Base-by-base conservation (phyloP, 306 rosid species). In the Oemleria cerasiformis region DNA sequence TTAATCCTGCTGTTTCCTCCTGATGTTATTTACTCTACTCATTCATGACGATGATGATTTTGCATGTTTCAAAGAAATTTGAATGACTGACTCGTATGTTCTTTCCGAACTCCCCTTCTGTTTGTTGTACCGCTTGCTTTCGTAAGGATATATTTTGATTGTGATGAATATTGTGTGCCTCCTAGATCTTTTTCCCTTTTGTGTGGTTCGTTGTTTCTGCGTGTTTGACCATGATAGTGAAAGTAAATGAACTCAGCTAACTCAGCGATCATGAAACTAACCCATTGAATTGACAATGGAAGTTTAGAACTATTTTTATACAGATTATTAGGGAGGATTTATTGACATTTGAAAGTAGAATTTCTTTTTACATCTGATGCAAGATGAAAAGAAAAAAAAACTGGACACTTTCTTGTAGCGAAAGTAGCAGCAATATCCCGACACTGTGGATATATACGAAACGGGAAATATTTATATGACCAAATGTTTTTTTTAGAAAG, bases 351-450 rank as follows among this genome's bases (percentile, higher is more conserved):
- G 64, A 39, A 61, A 53, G 23, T 53, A 7, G 58, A 53, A 19
- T 25, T 54, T 41, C 63, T 51, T n/a, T 23, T 56, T 56, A 56
- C 65, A 70, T 42, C 48, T 53, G 39, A 70, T 70, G 11, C 65
- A 57, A 34, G 21, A 68, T 65, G 34, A 54, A 49, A 8, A 44
- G 49, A 44, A 13, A 50, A 21, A 53, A 54, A 45, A 44, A 57
- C 65, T 59, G 15, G 16, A 56, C 74, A 43, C 66, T 70, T 70
- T n/a, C 74, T 56, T 7, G 20, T 58, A 5, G 55, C 16, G 65
- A 9, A 70, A 56, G 74, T 41, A 70, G 25, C 44, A 70, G 25
- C 44, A 38, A 25, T 25, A 57, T 20, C 30, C 30, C 10, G 7
- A 12, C 15, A 7, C 1, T n/a, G 43, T n/a, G 60, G 72, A 67